Evolutionary conservation across 306 rosid genomes (phyloP).

Genomic region (Chamaecrista fasciculata): DNA sequence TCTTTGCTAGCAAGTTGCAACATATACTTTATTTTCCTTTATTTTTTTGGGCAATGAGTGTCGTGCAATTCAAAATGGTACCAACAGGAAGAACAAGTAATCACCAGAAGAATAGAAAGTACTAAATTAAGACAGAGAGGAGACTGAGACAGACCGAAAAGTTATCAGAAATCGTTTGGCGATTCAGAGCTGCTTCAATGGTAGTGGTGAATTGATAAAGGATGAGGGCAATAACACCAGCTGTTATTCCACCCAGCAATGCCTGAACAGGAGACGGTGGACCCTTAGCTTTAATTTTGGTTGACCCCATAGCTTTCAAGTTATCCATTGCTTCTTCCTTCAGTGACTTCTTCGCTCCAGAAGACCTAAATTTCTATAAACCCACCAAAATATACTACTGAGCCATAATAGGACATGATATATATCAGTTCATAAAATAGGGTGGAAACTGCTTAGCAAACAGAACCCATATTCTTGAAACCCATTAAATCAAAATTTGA

Average conservation of each 20-base stretch:
- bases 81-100: too few relatives aligned
- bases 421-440: too few relatives aligned
- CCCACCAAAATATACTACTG: too few relatives aligned
- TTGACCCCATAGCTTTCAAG: conserved; percentile 66
- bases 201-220: conserved; percentile 81
- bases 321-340: conserved; percentile 81
- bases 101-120: not conserved
- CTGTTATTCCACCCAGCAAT: conserved; percentile 78
- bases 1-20: too few relatives aligned
- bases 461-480: too few relatives aligned
- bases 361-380: conserved; percentile 84
- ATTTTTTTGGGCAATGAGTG: too few relatives aligned
- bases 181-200: conserved; percentile 77
- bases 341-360: conserved; percentile 69
- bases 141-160: conserved; percentile 60
- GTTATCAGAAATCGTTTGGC: conserved; percentile 77
- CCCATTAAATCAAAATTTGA: too few relatives aligned
- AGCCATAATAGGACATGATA: too few relatives aligned
- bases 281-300: conserved; percentile 49
- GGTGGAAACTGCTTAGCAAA: too few relatives aligned
- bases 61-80: too few relatives aligned
- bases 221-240: conserved; percentile 75
- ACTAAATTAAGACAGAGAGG: not conserved
- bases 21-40: too few relatives aligned
- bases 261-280: conserved; percentile 83